Evolutionary conservation across 768 basidiomycete genomes (phyloP).

Genomic region (Amanita fuliginea): DNA sequence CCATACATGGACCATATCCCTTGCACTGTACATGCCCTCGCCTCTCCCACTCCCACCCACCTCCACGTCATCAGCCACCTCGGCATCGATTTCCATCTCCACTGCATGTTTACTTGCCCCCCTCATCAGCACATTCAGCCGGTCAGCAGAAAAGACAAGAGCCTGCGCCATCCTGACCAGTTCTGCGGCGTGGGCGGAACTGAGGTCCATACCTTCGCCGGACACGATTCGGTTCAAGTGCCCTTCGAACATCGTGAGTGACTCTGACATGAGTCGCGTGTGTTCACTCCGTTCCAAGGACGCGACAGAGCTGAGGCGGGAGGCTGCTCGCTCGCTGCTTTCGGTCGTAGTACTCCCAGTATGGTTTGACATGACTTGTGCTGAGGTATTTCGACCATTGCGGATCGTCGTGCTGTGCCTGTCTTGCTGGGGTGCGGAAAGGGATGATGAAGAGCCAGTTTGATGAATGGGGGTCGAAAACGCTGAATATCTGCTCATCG

Average conservation of each 20-base stretch:
- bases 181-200: conserved; percentile 28
- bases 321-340: conserved; percentile 9
- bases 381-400: conserved; percentile 12
- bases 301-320: conserved; percentile 4
- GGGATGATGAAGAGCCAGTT: not conserved
- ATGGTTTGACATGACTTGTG: not conserved
- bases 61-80: conserved; percentile 41
- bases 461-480: conserved; percentile 1
- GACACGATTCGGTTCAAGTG: conserved; percentile 46
- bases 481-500: conserved; percentile 1
- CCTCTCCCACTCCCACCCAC: conserved; percentile 6
- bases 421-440: not conserved
- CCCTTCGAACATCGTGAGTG: conserved; percentile 58
- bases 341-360: conserved; percentile 11
- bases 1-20: conserved; percentile 52
- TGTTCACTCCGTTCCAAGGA: conserved; percentile 36
- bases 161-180: conserved; percentile 50
- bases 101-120: conserved; percentile 46
- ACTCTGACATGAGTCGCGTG: conserved; percentile 57
- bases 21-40: conserved; percentile 7
- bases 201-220: conserved; percentile 17
- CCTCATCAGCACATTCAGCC: conserved; percentile 52
- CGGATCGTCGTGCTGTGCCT: not conserved
- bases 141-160: conserved; percentile 56
- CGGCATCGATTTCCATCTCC: conserved; percentile 66